Evolutionary conservation across 2,329 filamentous ascomycete genomes (phyloP).

Genomic region (Calonectria pseudoreteaudii): DNA sequence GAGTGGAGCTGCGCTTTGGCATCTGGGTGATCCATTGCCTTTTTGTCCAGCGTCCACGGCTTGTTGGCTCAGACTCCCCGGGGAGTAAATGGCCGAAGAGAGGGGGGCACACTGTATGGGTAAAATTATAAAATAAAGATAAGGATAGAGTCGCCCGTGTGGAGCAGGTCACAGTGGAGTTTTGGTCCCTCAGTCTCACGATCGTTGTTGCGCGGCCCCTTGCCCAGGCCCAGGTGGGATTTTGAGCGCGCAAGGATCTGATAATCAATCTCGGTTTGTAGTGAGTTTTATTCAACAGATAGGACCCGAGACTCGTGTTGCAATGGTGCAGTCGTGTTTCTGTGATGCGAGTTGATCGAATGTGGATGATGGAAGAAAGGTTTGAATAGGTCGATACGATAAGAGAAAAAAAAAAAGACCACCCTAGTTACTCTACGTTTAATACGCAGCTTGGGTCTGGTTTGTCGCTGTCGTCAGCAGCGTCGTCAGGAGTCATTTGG

Average conservation of each 20-base stretch:
- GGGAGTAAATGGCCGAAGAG: constrained; percentile 1
- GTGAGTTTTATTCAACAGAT: not conserved
- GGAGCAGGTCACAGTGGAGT: not conserved
- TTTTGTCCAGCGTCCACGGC: not conserved
- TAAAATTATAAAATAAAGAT: constrained; percentile 3
- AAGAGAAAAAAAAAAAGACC: not conserved
- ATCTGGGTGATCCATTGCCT: constrained; percentile 9
- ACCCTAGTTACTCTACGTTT: not conserved
- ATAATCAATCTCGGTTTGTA: not conserved
- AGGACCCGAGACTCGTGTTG: not conserved
- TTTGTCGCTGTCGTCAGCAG: constrained; percentile 11
- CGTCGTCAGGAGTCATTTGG: constrained; percentile 12
- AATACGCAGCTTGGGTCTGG: not conserved
- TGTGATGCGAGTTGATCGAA: not conserved
- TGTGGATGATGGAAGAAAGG: not conserved
- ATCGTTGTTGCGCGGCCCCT: not conserved
- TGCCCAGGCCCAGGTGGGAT: not conserved
- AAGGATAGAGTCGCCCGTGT: not conserved
- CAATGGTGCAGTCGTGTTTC: not conserved
- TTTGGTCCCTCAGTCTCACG: not conserved
- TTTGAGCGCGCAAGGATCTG: not conserved
- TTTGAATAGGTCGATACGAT: not conserved
- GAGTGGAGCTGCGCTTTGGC: not conserved
- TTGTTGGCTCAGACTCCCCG: not conserved
- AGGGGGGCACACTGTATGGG: not conserved